These are phyloP conservation scores for Phytophthora pini DNA, from an alignment of 352 stramenopile genomes.

Conservation along the genomic window DNA sequence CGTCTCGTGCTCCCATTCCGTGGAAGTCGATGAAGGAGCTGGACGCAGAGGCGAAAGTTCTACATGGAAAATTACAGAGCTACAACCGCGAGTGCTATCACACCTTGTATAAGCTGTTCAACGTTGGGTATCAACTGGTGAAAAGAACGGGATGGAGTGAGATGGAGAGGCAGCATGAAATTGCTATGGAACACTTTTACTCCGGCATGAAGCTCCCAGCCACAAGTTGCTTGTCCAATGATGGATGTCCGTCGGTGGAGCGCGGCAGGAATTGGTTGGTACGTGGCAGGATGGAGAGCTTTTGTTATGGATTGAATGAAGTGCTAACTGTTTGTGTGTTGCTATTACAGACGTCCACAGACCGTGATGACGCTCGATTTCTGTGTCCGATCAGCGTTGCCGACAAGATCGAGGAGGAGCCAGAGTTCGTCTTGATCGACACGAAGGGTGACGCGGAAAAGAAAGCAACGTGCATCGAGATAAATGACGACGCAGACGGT, in stretches of 20 bases:
- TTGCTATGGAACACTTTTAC: constrained; percentile 68
- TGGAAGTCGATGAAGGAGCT: constrained; percentile 58
- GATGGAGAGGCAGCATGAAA: constrained; percentile 56
- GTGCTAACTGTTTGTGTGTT: constrained; percentile 13
- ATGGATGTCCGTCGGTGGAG: constrained; percentile 47
- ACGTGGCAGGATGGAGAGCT: constrained; percentile 14
- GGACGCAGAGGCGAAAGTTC: constrained; percentile 44
- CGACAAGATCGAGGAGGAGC: constrained; percentile 26
- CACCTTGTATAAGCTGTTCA: constrained; percentile 40
- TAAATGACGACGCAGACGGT: constrained; percentile 10
- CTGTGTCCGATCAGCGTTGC: constrained; percentile 43
- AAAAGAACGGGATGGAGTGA: constrained; percentile 42
- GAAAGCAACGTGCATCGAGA: constrained; percentile 13
- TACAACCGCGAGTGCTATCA: constrained; percentile 13
- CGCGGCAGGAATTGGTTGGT: constrained; percentile 61
- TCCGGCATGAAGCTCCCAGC: constrained; percentile 52
- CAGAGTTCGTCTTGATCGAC: constrained; percentile 45
- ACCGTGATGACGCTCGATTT: constrained; percentile 41
- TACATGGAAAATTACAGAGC: constrained; percentile 32
- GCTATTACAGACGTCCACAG: constrained; percentile 37
- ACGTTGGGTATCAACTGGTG: constrained; percentile 49
- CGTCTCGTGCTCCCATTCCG: constrained; percentile 35
- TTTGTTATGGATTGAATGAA: constrained; percentile 2
- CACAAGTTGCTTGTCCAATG: constrained; percentile 29
- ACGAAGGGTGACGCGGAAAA: constrained; percentile 29